These are phyloP conservation scores for Dendryphion nanum DNA, from an alignment of 2,329 filamentous ascomycete species.

Conservation along the genomic window DNA sequence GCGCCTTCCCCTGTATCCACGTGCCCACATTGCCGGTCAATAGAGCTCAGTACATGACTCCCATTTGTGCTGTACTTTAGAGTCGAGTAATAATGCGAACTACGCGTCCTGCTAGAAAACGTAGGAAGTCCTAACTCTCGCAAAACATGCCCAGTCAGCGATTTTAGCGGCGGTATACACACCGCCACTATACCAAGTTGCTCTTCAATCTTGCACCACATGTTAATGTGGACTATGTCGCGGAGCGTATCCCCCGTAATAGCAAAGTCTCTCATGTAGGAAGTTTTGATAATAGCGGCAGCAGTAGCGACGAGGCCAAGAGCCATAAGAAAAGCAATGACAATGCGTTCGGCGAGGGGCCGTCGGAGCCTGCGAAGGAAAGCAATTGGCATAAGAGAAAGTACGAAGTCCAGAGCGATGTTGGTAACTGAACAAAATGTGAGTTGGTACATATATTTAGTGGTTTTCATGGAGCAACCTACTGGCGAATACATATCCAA, in stretches of 20 bases:
- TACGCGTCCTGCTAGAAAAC: too few species aligned
- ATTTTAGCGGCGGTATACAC: slow-evolving; percentile 17
- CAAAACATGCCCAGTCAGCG: too few species aligned
- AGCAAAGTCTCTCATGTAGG: slow-evolving; percentile 13
- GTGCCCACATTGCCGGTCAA: too few species aligned
- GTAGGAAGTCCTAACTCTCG: too few species aligned
- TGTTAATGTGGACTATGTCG: slow-evolving; percentile 13
- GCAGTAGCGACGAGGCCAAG: slow-evolving; percentile 21
- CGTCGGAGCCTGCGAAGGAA: slow-evolving; percentile 20
- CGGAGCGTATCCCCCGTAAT: slow-evolving; percentile 11
- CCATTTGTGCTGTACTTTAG: too few species aligned
- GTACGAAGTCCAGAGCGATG: slow-evolving; percentile 17
- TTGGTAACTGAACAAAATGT: slow-evolving; percentile 15
- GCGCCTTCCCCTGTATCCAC: too few species aligned
- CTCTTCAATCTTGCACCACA: slow-evolving; percentile 24
- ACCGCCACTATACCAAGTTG: slow-evolving; percentile 21
- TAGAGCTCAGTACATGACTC: too few species aligned
- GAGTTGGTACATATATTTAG: too few species aligned
- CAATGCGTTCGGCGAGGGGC: slow-evolving; percentile 21
- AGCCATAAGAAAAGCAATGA: slow-evolving; percentile 21
- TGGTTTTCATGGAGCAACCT: too few species aligned
- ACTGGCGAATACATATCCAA: slow-evolving; percentile 14
- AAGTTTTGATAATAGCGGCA: slow-evolving; percentile 17
- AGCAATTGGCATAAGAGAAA: slow-evolving; percentile 19
- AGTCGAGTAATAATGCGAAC: too few species aligned